A percentile compares a stretch with the other conserved stretches of the same genome.
Conservation (phyloP, 352 stramenopile species). For the Globisporangium cylindrosporum region DNA sequence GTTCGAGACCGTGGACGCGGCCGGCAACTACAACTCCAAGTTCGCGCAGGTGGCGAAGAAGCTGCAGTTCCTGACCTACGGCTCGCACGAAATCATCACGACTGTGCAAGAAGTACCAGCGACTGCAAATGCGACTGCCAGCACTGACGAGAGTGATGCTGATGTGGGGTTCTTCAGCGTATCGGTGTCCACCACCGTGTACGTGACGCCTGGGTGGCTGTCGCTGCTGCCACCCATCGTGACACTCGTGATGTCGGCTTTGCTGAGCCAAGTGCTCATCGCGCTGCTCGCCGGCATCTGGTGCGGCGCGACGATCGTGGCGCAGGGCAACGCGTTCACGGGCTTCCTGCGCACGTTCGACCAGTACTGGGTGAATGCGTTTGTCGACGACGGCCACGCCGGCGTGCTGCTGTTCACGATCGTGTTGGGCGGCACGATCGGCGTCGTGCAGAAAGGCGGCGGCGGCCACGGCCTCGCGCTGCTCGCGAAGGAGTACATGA, state of each 20-base stretch:
- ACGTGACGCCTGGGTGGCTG: slow-evolving; percentile 70
- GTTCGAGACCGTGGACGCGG: slow-evolving; percentile 56
- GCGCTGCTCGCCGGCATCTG: slow-evolving; percentile 84
- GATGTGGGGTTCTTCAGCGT: slow-evolving; percentile 32
- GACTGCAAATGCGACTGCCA: not conserved
- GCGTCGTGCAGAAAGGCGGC: slow-evolving; percentile 87
- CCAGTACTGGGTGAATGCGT: slow-evolving; percentile 85
- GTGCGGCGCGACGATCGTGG: slow-evolving; percentile 83
- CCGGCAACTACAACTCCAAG: slow-evolving; percentile 62
- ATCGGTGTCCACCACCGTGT: slow-evolving; percentile 36
- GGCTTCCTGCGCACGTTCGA: slow-evolving; percentile 85
- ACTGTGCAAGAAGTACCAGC: slow-evolving; percentile 24
- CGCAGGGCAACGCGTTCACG: slow-evolving; percentile 64
- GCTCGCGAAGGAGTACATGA: slow-evolving; percentile 80
- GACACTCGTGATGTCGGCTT: slow-evolving; percentile 71
- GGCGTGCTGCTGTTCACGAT: slow-evolving; percentile 89
- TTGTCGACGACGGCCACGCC: slow-evolving; percentile 79
- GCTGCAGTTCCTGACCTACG: slow-evolving; percentile 40
- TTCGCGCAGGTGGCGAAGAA: slow-evolving; percentile 37
- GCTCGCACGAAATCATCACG: slow-evolving; percentile 54
- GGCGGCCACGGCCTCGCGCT: slow-evolving; percentile 82
- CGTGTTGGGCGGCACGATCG: slow-evolving; percentile 84
- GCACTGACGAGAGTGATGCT: slow-evolving; percentile 18
- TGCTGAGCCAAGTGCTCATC: slow-evolving; percentile 77
- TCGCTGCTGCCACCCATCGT: slow-evolving; percentile 72